phyloP scores from a whole-genome alignment of 352 stramenopile genomes.

The Stramenopiles sp. region DNA sequence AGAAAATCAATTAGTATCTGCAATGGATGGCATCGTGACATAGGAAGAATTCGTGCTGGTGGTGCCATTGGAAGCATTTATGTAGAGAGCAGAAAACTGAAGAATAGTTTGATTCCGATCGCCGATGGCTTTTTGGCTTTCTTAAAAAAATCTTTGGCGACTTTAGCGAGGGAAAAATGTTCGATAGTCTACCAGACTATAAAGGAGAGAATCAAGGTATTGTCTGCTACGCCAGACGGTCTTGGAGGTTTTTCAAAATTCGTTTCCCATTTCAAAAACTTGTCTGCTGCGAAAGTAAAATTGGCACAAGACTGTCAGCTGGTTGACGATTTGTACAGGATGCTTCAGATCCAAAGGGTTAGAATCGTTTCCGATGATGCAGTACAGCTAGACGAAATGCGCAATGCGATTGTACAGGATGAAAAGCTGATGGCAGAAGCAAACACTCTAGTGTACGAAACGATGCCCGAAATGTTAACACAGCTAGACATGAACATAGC shows the following conservation, averaged over 20 bases:
- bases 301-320: constrained; percentile 25
- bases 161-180: constrained; percentile 48
- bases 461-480: constrained; percentile 66
- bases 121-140: constrained; percentile 63
- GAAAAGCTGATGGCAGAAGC: constrained; percentile 59
- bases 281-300: constrained; percentile 11
- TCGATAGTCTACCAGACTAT: background rate
- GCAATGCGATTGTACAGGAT: constrained; percentile 58
- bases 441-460: constrained; percentile 51
- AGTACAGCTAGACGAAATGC: constrained; percentile 62
- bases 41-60: background rate
- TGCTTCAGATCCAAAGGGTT: constrained; percentile 66
- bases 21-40: background rate
- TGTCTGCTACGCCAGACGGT: background rate
- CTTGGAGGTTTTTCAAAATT: background rate
- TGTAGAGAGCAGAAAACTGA: constrained; percentile 74
- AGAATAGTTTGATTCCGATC: constrained; percentile 71
- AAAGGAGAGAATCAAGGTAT: background rate
- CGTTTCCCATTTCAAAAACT: constrained; percentile 7
- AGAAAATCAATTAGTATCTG: constrained; percentile 3
- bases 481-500: constrained; percentile 73
- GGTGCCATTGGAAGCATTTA: constrained; percentile 60
- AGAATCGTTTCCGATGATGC: constrained; percentile 72
- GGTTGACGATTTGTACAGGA: constrained; percentile 72
- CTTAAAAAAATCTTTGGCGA: constrained; percentile 72